These are phyloP conservation scores for Cucumis melo DNA, from an alignment of 306 rosid genomes.

Conservation along the genomic window DNA sequence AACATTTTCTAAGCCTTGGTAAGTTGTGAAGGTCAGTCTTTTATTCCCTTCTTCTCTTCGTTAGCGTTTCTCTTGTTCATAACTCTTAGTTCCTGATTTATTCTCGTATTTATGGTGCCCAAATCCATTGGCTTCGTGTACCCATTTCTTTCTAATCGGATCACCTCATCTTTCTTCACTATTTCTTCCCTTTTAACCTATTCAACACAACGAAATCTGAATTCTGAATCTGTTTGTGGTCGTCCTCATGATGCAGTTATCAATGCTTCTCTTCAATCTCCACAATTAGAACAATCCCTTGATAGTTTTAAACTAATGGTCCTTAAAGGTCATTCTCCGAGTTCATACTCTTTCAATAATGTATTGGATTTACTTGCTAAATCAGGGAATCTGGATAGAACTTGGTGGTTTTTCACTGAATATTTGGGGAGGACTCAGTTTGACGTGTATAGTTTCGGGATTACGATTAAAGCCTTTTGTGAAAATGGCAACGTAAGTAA, in stretches of 20 bases:
- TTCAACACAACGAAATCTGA: slow-evolving; percentile 23
- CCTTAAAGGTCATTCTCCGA: slow-evolving; percentile 29
- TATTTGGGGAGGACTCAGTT: slow-evolving; percentile 18
- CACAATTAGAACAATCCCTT: slow-evolving; percentile 36
- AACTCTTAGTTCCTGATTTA: slow-evolving; percentile 40
- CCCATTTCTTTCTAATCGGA: slow-evolving; percentile 38
- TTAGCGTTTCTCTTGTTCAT: slow-evolving; percentile 44
- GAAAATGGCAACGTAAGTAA: slow-evolving; percentile 42
- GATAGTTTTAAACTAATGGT: slow-evolving; percentile 33
- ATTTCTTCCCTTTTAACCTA: slow-evolving; percentile 29
- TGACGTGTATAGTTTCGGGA: slow-evolving; percentile 59
- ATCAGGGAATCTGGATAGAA: slow-evolving; percentile 22
- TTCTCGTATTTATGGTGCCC: neutral
- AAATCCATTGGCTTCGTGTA: slow-evolving; percentile 38
- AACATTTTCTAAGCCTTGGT: slow-evolving; percentile 53
- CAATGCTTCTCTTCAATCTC: slow-evolving; percentile 40
- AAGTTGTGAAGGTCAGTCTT: slow-evolving; percentile 51
- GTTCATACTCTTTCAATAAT: slow-evolving; percentile 37
- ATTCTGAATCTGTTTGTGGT: neutral
- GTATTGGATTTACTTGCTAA: slow-evolving; percentile 37
- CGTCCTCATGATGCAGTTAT: slow-evolving; percentile 35
- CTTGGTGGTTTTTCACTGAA: slow-evolving; percentile 43
- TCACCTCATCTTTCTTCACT: slow-evolving; percentile 23
- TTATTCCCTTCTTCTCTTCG: slow-evolving; percentile 67
- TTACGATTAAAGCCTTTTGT: slow-evolving; percentile 56